Evolutionary conservation across 495 filamentous ascomycete genomes (phyloP).

Genomic region (Monascus purpureus): DNA sequence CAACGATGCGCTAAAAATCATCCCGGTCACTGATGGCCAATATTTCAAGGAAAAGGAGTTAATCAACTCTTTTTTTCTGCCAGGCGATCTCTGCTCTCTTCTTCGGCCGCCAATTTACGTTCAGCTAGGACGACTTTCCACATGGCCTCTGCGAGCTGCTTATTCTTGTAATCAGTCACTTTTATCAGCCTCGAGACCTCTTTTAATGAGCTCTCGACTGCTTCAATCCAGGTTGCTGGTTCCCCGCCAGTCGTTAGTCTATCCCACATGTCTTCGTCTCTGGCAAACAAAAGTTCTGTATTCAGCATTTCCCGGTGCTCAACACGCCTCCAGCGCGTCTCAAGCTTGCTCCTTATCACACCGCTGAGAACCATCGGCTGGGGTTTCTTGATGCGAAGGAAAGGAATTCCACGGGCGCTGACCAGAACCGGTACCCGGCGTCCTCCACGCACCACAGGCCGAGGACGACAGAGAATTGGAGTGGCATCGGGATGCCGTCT

Average conservation of each 20-base stretch:
- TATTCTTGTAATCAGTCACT: conserved; percentile 13
- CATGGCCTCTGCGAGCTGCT: conserved; percentile 21
- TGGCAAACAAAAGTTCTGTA: conserved; percentile 25
- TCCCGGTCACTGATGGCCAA: too few species aligned
- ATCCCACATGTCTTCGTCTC: conserved; percentile 48
- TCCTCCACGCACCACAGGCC: conserved; percentile 32
- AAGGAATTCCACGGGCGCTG: conserved; percentile 45
- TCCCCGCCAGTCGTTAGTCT: conserved; percentile 13
- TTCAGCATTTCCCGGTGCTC: conserved; percentile 17
- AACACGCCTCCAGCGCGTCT: conserved; percentile 23
- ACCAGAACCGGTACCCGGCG: conserved; percentile 47
- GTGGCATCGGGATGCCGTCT: conserved; percentile 23
- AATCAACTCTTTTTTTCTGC: too few species aligned
- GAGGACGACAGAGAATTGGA: conserved; percentile 29
- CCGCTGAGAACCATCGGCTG: conserved; percentile 43
- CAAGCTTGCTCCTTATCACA: conserved; percentile 39
- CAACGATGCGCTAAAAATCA: too few species aligned
- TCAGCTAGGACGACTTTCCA: conserved; percentile 31
- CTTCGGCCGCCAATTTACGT: conserved; percentile 20
- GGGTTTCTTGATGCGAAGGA: conserved; percentile 57
- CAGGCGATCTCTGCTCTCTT: conserved; percentile 12
- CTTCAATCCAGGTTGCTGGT: conserved; percentile 12
- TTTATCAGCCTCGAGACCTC: conserved; percentile 11
- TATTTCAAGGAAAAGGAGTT: too few species aligned
- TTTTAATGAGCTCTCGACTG: conserved; percentile 5